Evolutionary conservation across 1,284 basidiomycete genomes (phyloP).

Genomic region (Leucoagaricus sp.): DNA sequence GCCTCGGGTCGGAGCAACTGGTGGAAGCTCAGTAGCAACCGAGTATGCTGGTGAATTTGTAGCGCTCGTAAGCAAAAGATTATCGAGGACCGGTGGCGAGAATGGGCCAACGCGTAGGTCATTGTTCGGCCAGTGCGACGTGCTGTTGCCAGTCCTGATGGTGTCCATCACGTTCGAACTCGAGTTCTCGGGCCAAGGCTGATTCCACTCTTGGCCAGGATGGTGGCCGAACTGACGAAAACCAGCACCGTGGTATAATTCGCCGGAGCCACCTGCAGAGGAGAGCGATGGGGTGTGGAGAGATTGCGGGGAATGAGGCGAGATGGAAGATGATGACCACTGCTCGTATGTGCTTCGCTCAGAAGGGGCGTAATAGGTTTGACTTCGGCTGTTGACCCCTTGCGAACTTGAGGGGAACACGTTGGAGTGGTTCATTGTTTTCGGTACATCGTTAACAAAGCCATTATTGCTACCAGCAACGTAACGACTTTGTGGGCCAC

Average conservation of each 20-base stretch:
- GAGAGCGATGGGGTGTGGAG: slow-evolving; percentile 9
- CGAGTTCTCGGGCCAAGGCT: slow-evolving; percentile 8
- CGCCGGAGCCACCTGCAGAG: not conserved
- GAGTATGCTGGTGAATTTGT: slow-evolving; percentile 10
- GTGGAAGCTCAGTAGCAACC: slow-evolving; percentile 7
- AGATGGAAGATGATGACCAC: slow-evolving; percentile 5
- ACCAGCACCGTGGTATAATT: not conserved
- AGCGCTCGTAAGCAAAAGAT: slow-evolving; percentile 4
- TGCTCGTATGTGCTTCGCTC: slow-evolving; percentile 12
- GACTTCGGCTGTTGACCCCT: not conserved
- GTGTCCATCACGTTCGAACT: slow-evolving; percentile 4
- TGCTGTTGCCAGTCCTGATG: not conserved
- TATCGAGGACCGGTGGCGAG: slow-evolving; percentile 1
- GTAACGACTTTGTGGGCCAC: not conserved
- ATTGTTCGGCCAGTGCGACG: slow-evolving; percentile 7
- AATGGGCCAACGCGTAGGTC: slow-evolving; percentile 9
- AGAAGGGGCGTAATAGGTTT: slow-evolving; percentile 8
- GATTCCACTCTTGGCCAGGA: slow-evolving; percentile 4
- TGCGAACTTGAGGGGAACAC: slow-evolving; percentile 8
- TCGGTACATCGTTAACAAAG: slow-evolving; percentile 10
- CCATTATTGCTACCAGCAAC: not conserved
- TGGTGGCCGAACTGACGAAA: slow-evolving; percentile 8
- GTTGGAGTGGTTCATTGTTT: not conserved
- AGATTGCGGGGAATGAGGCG: slow-evolving; percentile 4
- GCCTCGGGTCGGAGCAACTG: slow-evolving; percentile 6